Percentiles rank a stretch among this genome's conserved stretches.
Conservation (phyloP, 2,329 filamentous ascomycete genomes). For the Diplodia mutila region DNA sequence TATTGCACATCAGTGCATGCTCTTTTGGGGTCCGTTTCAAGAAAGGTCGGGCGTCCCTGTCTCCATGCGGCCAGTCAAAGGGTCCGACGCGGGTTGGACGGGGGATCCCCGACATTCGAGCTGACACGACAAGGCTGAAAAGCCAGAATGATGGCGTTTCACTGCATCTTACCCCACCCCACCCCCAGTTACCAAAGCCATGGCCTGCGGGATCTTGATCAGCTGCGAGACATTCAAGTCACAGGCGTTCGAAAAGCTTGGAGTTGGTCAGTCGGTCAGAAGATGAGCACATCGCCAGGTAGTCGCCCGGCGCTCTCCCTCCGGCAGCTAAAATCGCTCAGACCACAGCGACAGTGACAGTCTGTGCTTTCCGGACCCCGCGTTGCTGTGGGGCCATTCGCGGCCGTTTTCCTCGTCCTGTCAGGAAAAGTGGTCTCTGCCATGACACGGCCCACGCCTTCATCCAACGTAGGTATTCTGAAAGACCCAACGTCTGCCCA, state of each 20-base stretch:
- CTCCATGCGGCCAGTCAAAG: no score
- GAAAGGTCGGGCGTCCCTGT: not conserved
- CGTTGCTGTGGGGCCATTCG: not conserved
- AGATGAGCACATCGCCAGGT: not conserved
- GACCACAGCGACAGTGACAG: not conserved
- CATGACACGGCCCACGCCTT: not conserved
- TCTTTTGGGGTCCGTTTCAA: no score
- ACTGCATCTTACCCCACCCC: not conserved
- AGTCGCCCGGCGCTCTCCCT: not conserved
- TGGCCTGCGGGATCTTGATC: not conserved
- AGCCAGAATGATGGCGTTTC: not conserved
- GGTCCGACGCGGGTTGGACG: constrained; percentile 4
- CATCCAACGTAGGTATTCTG: not conserved
- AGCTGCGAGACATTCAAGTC: not conserved
- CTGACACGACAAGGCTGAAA: not conserved
- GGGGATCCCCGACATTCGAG: not conserved
- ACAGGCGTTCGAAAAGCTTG: no score
- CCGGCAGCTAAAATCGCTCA: not conserved
- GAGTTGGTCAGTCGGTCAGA: not conserved
- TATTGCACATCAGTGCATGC: not conserved
- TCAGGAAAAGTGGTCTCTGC: not conserved
- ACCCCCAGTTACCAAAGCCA: not conserved
- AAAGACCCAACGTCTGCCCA: not conserved
- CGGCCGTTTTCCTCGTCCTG: not conserved
- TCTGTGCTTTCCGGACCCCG: not conserved